Evolutionary conservation across 2,329 filamentous ascomycete species (phyloP).

Genomic region (Fusarium nygamai): DNA sequence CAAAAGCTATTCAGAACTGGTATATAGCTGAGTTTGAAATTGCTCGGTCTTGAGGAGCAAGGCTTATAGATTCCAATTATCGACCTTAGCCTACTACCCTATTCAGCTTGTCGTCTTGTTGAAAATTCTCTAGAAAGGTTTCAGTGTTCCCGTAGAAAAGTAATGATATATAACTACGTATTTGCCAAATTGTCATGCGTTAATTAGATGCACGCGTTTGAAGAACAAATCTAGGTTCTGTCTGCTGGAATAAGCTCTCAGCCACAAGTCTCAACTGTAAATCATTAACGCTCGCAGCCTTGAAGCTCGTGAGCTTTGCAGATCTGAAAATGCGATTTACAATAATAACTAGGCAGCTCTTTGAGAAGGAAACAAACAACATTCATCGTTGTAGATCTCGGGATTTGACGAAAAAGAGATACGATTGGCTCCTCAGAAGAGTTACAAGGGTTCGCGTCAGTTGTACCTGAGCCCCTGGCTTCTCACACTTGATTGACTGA

Average conservation of each 20-base stretch:
- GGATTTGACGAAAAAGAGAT: neutral
- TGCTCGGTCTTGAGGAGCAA: constrained; percentile 40
- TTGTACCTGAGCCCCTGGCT: neutral
- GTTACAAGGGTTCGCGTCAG: neutral
- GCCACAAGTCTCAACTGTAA: no score
- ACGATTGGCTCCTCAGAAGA: neutral
- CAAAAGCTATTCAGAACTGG: constrained; percentile 61
- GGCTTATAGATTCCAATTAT: rapidly evolving
- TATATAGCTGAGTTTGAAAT: constrained; percentile 54
- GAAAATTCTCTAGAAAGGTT: no score
- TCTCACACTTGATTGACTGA: neutral
- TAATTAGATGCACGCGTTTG: rapidly evolving
- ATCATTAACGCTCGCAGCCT: neutral
- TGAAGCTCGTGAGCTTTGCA: neutral
- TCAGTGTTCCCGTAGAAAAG: no score
- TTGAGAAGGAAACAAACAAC: neutral
- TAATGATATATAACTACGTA: neutral
- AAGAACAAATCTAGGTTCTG: no score
- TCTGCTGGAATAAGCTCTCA: no score
- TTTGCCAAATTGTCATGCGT: neutral
- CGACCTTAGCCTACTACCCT: rapidly evolving
- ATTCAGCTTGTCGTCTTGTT: no score
- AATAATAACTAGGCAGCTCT: neutral
- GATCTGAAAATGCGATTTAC: neutral
- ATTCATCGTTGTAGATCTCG: neutral